A percentile compares a stretch with the other conserved stretches of the same genome.
Evolutionary conservation across 176 grass and related monocot genomes (phyloP).

Genomic region (Carex myosuroides): DNA sequence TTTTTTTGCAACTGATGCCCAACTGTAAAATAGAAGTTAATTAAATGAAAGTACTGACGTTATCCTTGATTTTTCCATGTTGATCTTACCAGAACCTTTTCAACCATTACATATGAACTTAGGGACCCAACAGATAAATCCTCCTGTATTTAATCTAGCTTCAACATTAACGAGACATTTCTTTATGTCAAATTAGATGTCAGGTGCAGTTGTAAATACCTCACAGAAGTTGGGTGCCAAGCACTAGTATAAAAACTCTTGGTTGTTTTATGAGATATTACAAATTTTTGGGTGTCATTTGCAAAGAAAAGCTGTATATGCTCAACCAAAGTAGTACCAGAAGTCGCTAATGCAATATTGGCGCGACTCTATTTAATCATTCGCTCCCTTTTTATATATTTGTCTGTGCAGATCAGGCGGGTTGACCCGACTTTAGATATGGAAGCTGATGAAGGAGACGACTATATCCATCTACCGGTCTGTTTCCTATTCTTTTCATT

Average conservation of each 20-base stretch:
- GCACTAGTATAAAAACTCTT: neutral
- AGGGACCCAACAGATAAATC: no score
- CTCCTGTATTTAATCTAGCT: no score
- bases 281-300: neutral
- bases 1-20: no score
- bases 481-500: slow-evolving; percentile 28
- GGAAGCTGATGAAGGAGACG: slow-evolving; percentile 90
- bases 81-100: no score
- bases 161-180: no score
- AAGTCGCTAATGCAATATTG: neutral
- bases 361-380: neutral
- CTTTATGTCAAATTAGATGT: no score
- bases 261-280: neutral
- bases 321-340: neutral
- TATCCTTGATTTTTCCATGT: no score
- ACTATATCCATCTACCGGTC: slow-evolving; percentile 88
- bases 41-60: no score
- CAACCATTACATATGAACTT: no score
- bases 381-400: neutral
- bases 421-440: slow-evolving; percentile 97
- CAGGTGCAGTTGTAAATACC: no score
- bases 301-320: neutral
- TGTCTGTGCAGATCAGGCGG: slow-evolving; percentile 65
- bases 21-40: no score
- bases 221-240: neutral